Evolutionary conservation across 2,329 filamentous ascomycete species (phyloP).

Genomic region (Mycocentrospora acerina): DNA sequence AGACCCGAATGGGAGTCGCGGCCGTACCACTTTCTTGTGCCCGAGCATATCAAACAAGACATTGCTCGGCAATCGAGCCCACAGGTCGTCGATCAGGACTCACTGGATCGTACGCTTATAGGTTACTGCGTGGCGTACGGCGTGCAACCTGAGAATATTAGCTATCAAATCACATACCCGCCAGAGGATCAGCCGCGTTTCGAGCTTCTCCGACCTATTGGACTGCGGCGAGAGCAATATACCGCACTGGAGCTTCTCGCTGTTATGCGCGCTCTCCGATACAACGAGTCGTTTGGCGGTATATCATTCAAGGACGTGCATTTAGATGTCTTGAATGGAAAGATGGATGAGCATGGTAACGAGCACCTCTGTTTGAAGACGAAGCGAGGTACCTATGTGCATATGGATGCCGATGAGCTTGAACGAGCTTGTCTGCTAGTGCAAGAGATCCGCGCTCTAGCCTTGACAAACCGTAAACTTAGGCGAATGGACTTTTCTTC

Average conservation of each 20-base stretch:
- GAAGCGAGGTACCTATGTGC: constrained; percentile 57
- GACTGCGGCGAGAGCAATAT: constrained; percentile 56
- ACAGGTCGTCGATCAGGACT: constrained; percentile 60
- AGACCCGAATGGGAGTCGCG: constrained; percentile 66
- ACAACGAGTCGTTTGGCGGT: constrained; percentile 68
- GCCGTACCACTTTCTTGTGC: constrained; percentile 64
- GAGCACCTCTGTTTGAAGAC: constrained; percentile 65
- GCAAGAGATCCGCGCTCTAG: constrained; percentile 68
- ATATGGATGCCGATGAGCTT: constrained; percentile 56
- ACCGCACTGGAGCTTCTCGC: constrained; percentile 65
- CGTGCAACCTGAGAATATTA: constrained; percentile 65
- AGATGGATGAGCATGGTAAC: constrained; percentile 60
- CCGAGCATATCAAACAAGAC: constrained; percentile 47
- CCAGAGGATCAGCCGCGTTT: constrained; percentile 68
- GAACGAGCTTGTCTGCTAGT: constrained; percentile 61
- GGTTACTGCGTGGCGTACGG: constrained; percentile 71
- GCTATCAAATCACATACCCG: constrained; percentile 42
- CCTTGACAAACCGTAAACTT: constrained; percentile 64
- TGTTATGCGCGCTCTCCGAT: constrained; percentile 68
- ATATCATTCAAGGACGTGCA: constrained; percentile 67
- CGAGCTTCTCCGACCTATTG: constrained; percentile 60
- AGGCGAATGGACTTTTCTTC: constrained; percentile 66
- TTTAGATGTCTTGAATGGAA: constrained; percentile 64
- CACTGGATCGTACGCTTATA: constrained; percentile 66
- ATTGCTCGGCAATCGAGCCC: constrained; percentile 39